phyloP scores from a whole-genome alignment of 108 stramenopile species.

The Seminavis robusta region DNA sequence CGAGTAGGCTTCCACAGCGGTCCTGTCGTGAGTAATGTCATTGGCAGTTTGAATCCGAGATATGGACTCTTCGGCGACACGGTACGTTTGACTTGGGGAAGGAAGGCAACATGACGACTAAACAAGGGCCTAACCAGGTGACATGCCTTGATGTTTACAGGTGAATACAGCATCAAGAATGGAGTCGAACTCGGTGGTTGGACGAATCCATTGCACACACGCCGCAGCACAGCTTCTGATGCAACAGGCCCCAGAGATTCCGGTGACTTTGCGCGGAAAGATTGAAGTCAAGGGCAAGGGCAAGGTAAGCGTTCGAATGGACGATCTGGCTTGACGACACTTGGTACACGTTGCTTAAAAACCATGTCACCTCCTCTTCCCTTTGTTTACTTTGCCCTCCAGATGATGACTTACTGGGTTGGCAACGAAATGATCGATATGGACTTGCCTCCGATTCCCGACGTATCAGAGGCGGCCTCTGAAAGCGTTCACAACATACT shows the following conservation, averaged over 20 bases:
- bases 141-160: too few species aligned
- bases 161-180: conserved; percentile 59
- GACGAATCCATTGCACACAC: conserved; percentile 41
- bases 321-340: too few species aligned
- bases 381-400: too few species aligned
- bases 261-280: conserved; percentile 20
- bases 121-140: conserved; percentile 27
- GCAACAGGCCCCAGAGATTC: conserved; percentile 25
- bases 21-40: conserved; percentile 66
- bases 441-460: too few species aligned
- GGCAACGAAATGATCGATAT: too few species aligned
- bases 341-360: too few species aligned
- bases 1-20: conserved; percentile 57
- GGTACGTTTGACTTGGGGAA: conserved; percentile 31
- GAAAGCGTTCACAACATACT: too few species aligned
- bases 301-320: too few species aligned
- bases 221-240: conserved; percentile 27
- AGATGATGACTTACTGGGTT: too few species aligned
- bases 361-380: too few species aligned
- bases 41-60: conserved; percentile 62
- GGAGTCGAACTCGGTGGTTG: conserved; percentile 33
- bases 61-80: conserved; percentile 79
- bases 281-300: conserved; percentile 71
- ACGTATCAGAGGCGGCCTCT: too few species aligned
- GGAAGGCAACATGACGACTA: conserved; percentile 1